A percentile compares a stretch with the other conserved stretches of the same genome.
These are phyloP conservation scores for Fennellomyces sp. DNA, from an alignment of 371 early-diverging fungal species.

Conservation along the genomic window DNA sequence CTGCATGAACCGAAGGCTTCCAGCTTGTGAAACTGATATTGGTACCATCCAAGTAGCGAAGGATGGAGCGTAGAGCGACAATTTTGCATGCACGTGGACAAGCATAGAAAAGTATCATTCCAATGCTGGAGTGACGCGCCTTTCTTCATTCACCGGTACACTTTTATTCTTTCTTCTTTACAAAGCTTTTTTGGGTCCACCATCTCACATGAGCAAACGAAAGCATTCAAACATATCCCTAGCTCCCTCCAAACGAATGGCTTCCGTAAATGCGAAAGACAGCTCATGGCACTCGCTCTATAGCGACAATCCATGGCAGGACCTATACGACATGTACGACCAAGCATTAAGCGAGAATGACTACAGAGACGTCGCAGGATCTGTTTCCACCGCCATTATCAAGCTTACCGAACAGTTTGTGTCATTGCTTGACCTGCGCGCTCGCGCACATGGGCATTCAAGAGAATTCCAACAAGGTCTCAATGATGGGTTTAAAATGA, in stretches of 20 bases:
- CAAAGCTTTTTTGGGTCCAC: background rate
- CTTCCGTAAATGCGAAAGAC: background rate
- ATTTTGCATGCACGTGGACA: too few species aligned
- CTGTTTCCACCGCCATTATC: background rate
- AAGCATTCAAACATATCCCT: background rate
- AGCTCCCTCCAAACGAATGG: background rate
- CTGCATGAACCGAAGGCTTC: too few species aligned
- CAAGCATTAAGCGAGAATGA: background rate
- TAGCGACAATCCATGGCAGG: background rate
- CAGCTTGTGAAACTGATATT: too few species aligned
- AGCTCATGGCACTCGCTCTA: background rate
- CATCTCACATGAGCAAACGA: background rate
- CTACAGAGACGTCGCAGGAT: background rate
- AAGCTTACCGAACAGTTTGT: background rate
- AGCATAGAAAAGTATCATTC: too few species aligned
- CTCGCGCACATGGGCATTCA: background rate
- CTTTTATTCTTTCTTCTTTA: background rate
- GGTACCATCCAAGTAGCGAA: background rate
- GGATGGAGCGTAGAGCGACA: background rate
- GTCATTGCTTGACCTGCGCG: background rate
- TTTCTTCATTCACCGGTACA: background rate
- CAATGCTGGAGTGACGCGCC: background rate
- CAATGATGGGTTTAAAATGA: background rate
- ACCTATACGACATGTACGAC: conserved; percentile 2
- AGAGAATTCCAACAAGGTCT: background rate